phyloP scores from a whole-genome alignment of 1,139 yeast genomes.

The Kurtzmaniella quercitrusa region DNA sequence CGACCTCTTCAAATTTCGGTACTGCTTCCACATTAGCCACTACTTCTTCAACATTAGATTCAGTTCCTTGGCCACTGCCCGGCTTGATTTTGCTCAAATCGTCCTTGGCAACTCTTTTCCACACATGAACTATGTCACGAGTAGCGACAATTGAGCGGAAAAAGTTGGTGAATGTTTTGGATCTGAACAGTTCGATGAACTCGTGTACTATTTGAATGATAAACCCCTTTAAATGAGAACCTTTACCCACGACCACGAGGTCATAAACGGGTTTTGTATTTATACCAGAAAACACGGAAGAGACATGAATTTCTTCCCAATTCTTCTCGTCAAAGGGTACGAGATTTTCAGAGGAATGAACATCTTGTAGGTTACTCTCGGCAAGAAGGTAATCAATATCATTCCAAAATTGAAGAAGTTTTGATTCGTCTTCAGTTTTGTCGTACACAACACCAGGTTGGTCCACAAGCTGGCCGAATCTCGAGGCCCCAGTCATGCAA shows the following conservation, averaged over 20 bases:
- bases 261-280: conserved; percentile 16
- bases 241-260: conserved; percentile 10
- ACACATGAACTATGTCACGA: conserved; percentile 26
- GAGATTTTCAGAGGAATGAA: conserved; percentile 5
- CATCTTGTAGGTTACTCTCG: conserved; percentile 20
- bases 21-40: neutral
- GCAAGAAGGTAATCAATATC: conserved; percentile 59
- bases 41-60: conserved; percentile 7
- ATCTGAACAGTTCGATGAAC: conserved; percentile 10
- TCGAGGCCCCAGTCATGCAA: conserved; percentile 84
- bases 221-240: conserved; percentile 10
- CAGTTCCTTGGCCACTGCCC: conserved; percentile 4
- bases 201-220: conserved; percentile 15
- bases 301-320: conserved; percentile 24
- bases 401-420: conserved; percentile 44
- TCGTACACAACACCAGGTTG: conserved; percentile 52
- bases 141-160: conserved; percentile 20
- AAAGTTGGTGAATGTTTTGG: conserved; percentile 13
- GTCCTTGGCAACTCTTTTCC: conserved; percentile 19
- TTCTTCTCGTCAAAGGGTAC: conserved; percentile 14
- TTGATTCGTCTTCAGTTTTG: conserved; percentile 56
- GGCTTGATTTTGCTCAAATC: conserved; percentile 3
- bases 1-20: conserved; percentile 9
- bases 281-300: conserved; percentile 21
- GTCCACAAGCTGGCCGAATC: conserved; percentile 58